Percentiles rank a stretch among this genome's conserved stretches.
Evolutionary conservation across 2,329 filamentous ascomycete species (phyloP).

Genomic region (Alternaria alternata): DNA sequence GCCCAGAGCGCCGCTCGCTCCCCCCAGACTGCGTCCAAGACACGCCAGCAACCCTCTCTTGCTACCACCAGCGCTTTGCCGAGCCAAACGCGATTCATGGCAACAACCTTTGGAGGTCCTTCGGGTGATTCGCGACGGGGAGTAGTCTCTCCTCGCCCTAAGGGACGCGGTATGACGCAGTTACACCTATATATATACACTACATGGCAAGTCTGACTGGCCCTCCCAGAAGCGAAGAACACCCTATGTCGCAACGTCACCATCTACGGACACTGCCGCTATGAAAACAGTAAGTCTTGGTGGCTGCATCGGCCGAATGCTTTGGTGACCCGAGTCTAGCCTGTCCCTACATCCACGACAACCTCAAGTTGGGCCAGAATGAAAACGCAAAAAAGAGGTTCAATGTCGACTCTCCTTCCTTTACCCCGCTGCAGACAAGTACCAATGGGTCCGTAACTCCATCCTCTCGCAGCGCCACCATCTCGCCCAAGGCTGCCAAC

Average conservation of each 20-base stretch:
- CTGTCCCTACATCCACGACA: slow-evolving; percentile 89
- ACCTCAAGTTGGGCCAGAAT: slow-evolving; percentile 66
- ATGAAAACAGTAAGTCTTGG: slow-evolving; percentile 73
- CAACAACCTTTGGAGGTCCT: slow-evolving; percentile 47
- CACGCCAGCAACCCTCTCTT: slow-evolving; percentile 24
- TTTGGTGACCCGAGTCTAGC: slow-evolving; percentile 38
- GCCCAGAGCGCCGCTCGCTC: slow-evolving; percentile 25
- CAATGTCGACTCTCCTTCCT: slow-evolving; percentile 95
- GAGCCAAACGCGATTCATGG: slow-evolving; percentile 45
- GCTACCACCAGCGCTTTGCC: slow-evolving; percentile 24
- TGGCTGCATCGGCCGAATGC: slow-evolving; percentile 11
- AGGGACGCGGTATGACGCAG: slow-evolving; percentile 51
- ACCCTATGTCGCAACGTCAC: slow-evolving; percentile 91
- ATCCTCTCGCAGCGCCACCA: slow-evolving; percentile 72
- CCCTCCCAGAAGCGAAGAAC: slow-evolving; percentile 72
- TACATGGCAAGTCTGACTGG: slow-evolving; percentile 29
- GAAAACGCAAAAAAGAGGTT: slow-evolving; percentile 75
- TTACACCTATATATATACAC: slow-evolving; percentile 7
- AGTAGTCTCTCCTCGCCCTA: slow-evolving; percentile 54
- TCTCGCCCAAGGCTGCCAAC: slow-evolving; percentile 89
- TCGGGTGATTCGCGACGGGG: slow-evolving; percentile 53
- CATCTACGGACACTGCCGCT: slow-evolving; percentile 92
- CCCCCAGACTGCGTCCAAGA: slow-evolving; percentile 29
- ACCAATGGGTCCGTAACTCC: slow-evolving; percentile 57
- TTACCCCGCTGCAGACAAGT: slow-evolving; percentile 73